Evolutionary conservation across 2,329 filamentous ascomycete genomes (phyloP).

Genomic region (Beauveria pseudobassiana): DNA sequence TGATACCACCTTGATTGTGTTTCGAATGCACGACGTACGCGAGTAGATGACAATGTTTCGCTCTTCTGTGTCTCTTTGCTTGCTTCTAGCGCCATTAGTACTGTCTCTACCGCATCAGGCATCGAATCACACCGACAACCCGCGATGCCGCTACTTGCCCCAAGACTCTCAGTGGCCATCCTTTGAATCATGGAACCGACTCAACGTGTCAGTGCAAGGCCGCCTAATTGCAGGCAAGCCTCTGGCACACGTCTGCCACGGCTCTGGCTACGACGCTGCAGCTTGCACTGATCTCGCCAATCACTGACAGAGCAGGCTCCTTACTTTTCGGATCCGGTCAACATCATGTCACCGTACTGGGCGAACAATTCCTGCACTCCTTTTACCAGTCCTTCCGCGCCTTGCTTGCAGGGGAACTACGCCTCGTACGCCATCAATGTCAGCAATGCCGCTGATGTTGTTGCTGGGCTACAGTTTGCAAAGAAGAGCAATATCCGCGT

Average conservation of each 20-base stretch:
- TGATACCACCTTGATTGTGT: neutral
- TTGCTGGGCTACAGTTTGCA: conserved; percentile 29
- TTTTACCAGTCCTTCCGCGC: conserved; percentile 27
- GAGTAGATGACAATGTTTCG: neutral
- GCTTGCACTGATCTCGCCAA: conserved; percentile 32
- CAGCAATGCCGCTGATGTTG: conserved; percentile 22
- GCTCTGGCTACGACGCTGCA: conserved; percentile 34
- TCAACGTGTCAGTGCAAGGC: conserved; percentile 46
- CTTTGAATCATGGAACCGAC: conserved; percentile 33
- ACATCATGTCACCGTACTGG: conserved; percentile 30
- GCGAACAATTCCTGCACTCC: conserved; percentile 31
- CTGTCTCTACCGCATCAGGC: neutral
- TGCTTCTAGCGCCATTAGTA: neutral
- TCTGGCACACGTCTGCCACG: conserved; percentile 45
- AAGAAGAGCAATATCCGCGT: conserved; percentile 29
- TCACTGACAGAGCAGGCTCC: conserved; percentile 23
- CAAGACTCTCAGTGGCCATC: conserved; percentile 49
- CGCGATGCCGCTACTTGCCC: conserved; percentile 38
- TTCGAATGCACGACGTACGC: neutral
- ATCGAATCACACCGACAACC: neutral
- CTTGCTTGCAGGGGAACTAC: conserved; percentile 37
- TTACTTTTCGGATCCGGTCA: neutral
- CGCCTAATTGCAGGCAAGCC: conserved; percentile 45
- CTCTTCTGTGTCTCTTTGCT: neutral
- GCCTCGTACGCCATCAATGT: conserved; percentile 32